Percentiles rank a stretch among this genome's conserved stretches.
These are phyloP conservation scores for Penicillium sp. DNA, from an alignment of 2,329 filamentous ascomycete species.

Conservation along the genomic window DNA sequence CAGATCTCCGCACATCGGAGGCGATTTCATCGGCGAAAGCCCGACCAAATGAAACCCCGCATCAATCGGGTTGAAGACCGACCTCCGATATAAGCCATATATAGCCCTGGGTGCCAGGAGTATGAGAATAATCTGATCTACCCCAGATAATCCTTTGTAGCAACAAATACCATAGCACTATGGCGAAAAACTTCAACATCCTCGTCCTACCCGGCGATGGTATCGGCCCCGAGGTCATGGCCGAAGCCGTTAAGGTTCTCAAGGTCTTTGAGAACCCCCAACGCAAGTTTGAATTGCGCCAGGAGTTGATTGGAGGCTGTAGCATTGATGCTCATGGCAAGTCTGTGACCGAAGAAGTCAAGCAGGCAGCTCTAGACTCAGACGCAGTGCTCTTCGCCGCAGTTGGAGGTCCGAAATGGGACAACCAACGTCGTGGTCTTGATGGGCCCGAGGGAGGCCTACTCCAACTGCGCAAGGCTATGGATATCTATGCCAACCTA, in stretches of 20 bases:
- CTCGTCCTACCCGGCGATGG: constrained; percentile 76
- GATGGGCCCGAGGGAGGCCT: constrained; percentile 87
- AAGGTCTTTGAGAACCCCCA: constrained; percentile 67
- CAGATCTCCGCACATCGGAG: constrained; percentile 1
- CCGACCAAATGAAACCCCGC: constrained; percentile 25
- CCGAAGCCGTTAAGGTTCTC: constrained; percentile 59
- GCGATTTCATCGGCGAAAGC: constrained; percentile 12
- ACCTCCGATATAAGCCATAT: constrained; percentile 15
- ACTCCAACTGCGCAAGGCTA: constrained; percentile 78
- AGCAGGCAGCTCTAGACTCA: constrained; percentile 72
- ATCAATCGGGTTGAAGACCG: constrained; percentile 26
- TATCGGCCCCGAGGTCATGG: constrained; percentile 70
- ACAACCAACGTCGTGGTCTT: constrained; percentile 59
- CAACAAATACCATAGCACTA: not conserved
- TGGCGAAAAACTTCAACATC: constrained; percentile 58
- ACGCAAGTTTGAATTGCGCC: constrained; percentile 75
- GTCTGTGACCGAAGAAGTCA: constrained; percentile 74
- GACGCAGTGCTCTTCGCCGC: constrained; percentile 85
- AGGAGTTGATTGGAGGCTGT: constrained; percentile 83
- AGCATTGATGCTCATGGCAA: constrained; percentile 74
- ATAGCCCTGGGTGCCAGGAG: not conserved
- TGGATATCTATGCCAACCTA: constrained; percentile 86
- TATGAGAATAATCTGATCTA: not conserved
- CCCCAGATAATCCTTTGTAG: not conserved
- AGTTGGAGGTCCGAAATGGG: constrained; percentile 91